Percentiles rank a stretch among this genome's conserved stretches.
Conservation (phyloP, 2,329 filamentous ascomycete species). For the Apiospora rasikravindrae region DNA sequence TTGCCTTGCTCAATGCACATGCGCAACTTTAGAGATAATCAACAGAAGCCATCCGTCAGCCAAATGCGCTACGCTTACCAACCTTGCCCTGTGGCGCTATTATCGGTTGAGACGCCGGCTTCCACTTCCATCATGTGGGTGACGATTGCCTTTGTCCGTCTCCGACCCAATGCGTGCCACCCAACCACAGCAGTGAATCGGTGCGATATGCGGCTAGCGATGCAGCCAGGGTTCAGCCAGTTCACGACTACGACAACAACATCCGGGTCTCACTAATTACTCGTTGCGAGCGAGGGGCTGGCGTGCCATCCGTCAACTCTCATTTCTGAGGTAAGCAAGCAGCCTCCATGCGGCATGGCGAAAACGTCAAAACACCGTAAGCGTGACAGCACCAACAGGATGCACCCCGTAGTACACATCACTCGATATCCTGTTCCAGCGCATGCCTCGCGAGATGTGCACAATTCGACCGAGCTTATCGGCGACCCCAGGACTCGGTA, state of each 20-base stretch:
- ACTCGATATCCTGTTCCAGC: background rate
- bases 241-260: conserved; percentile 6
- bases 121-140: conserved; percentile 10
- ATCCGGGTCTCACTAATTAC: background rate
- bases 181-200: conserved; percentile 10
- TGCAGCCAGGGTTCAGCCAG: conserved; percentile 13
- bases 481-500: background rate
- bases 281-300: background rate
- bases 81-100: conserved; percentile 16
- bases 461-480: background rate
- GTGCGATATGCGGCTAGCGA: conserved; percentile 6
- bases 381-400: conserved; percentile 15
- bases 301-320: background rate
- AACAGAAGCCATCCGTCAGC: conserved; percentile 12
- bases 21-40: conserved; percentile 3
- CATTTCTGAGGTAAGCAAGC: conserved; percentile 13
- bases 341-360: background rate
- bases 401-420: background rate
- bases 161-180: background rate
- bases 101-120: conserved; percentile 9
- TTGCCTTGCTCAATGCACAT: background rate
- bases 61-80: conserved; percentile 15
- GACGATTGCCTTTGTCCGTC: background rate
- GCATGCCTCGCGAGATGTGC: conserved; percentile 1
- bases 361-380: conserved; percentile 20